Evolutionary conservation across 106 monocot species (phyloP), one percentile per base, ranked within the genome.

Genomic region (Dendrobium catenatum): DNA sequence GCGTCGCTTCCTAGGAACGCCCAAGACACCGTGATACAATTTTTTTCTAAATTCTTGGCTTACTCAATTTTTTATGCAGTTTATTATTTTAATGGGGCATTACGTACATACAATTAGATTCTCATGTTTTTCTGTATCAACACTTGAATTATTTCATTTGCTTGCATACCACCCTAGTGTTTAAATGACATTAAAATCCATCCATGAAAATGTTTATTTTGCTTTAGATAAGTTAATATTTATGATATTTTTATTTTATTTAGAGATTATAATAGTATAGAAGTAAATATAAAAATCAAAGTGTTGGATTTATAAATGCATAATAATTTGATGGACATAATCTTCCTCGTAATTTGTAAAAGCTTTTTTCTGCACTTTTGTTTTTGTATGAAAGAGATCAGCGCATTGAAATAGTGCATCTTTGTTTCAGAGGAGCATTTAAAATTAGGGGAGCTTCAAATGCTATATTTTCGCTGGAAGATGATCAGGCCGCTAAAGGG

Each of bases 391-490:
- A 9, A 37, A 37, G 37, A 37, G 37, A 37, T 37, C 37, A 19
- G 19, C 64, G 0, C 64, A 24, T 68, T 68, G 27, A 26, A 68
- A 26, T 27, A 26, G 22, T 27, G 1, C 67, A 68, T 68, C 26
- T 68, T 68, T 68, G 27, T 68, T 68, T 68, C 49, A 97, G 96
- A 77, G 96, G 96, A 27, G 89, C 94, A 51, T 97, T 97, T 73
- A 97, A 97, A 88, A 89, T 97, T 76, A 92, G 96, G 79, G 96
- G 96, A 55, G 96, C 96, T 82, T 90, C 92, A 22, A 97, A 97
- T 89, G 92, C 96, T 80, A 86, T 97, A 79, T 87, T 97, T 77
- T 90, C 94, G 0, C 92, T 94, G 51, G 76, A 84, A 10, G 92
- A 92, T 82, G 83, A 84, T 20, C 67, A 87, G 84, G 97, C 90